phyloP scores from a whole-genome alignment of 2,329 filamentous ascomycete species.

The Tolypocladium guangdongense region DNA sequence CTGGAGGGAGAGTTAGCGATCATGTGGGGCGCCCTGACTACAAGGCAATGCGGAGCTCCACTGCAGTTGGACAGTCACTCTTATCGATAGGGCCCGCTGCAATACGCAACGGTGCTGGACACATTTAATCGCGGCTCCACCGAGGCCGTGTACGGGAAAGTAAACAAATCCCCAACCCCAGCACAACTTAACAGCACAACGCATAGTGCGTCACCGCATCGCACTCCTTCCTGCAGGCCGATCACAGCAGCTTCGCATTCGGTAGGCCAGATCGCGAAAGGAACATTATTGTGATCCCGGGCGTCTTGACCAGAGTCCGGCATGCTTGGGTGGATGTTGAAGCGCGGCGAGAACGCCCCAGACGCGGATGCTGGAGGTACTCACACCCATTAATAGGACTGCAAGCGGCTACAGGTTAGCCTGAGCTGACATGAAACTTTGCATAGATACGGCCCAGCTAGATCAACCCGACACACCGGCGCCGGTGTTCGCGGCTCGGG shows the following conservation, averaged over 20 bases:
- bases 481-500: slow-evolving; percentile 55
- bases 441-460: slow-evolving; percentile 31
- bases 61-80: no score
- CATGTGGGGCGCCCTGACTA: neutral
- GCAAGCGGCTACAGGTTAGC: neutral
- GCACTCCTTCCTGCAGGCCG: neutral
- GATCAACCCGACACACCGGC: slow-evolving; percentile 55
- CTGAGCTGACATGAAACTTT: neutral
- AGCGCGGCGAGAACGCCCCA: slow-evolving; percentile 28
- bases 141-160: neutral
- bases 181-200: neutral
- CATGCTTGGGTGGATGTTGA: slow-evolving; percentile 53
- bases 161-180: neutral
- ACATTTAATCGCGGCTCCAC: neutral
- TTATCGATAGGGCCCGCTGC: neutral
- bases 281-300: neutral
- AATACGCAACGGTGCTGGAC: neutral
- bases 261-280: neutral
- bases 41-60: no score
- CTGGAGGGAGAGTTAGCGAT: neutral
- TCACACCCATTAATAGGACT: neutral
- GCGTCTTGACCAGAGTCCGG: neutral
- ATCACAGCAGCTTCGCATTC: neutral
- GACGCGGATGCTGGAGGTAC: slow-evolving; percentile 16
- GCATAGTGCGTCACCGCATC: neutral